phyloP scores from a whole-genome alignment of 441 rosid species.

The Cnidoscolus chayamansa region DNA sequence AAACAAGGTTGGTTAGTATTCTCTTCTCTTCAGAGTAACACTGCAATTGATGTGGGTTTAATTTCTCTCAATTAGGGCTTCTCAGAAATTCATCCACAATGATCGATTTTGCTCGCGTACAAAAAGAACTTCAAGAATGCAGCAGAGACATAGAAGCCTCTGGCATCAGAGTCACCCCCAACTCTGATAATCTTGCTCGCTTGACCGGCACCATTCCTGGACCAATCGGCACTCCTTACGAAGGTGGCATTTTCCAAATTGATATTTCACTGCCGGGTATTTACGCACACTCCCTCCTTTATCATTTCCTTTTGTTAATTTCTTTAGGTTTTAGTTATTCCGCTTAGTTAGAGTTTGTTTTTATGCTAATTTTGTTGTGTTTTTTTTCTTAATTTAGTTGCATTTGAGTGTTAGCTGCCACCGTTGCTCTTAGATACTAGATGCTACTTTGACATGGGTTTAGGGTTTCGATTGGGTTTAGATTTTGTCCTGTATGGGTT shows the following conservation, averaged over 20 bases:
- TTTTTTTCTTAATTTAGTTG: not conserved
- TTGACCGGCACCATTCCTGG: slow-evolving; percentile 86
- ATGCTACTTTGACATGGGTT: slow-evolving; percentile 1
- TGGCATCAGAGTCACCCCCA: slow-evolving; percentile 69
- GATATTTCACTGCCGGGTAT: slow-evolving; percentile 87
- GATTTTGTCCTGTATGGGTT: not conserved
- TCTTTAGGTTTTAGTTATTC: not conserved
- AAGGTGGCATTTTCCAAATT: slow-evolving; percentile 88
- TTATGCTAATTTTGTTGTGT: not conserved
- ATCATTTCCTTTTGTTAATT: not conserved
- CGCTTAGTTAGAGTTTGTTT: not conserved
- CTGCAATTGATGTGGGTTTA: not conserved
- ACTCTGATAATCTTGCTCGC: slow-evolving; percentile 70
- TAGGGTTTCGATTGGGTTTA: not conserved
- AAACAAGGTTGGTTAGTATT: too few relatives aligned
- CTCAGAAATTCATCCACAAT: slow-evolving; percentile 22
- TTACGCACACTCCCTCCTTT: not conserved
- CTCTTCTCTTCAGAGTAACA: not conserved
- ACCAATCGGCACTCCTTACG: slow-evolving; percentile 86
- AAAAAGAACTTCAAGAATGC: slow-evolving; percentile 93
- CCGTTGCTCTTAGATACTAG: not conserved
- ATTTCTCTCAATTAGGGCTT: slow-evolving; percentile 4
- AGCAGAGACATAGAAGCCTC: slow-evolving; percentile 65
- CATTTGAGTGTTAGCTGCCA: not conserved
- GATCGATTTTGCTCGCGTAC: slow-evolving; percentile 84